phyloP scores from a whole-genome alignment of 225 moss, liverwort and hornwort genomes.

The Physcomitrium patens region DNA sequence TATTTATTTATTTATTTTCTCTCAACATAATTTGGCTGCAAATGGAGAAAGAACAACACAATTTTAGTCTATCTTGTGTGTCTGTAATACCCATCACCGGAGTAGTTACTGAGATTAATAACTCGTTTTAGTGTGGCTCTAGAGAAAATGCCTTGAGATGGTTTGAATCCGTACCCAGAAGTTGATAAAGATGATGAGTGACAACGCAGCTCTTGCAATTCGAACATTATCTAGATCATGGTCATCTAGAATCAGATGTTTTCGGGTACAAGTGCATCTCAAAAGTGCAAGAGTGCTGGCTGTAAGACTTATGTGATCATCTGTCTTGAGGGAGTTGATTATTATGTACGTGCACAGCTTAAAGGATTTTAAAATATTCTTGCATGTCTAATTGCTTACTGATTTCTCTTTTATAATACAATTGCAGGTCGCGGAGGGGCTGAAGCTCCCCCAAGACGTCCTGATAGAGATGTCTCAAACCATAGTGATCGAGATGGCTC shows the following conservation, averaged over 20 bases:
- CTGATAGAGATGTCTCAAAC: constrained; percentile 39
- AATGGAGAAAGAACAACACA: background rate
- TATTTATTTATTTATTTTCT: background rate
- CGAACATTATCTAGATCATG: constrained; percentile 6
- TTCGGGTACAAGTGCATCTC: background rate
- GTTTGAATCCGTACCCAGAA: too few species aligned
- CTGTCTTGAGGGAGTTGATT: constrained; percentile 8
- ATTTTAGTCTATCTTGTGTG: too few species aligned
- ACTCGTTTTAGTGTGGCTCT: background rate
- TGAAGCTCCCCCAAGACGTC: constrained; percentile 49
- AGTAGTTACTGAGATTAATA: background rate
- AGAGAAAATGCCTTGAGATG: background rate
- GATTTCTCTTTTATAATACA: constrained; percentile 14
- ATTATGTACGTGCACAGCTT: background rate
- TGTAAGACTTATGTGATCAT: background rate
- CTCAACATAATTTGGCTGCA: background rate
- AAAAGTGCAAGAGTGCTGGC: background rate
- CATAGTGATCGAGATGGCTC: constrained; percentile 55
- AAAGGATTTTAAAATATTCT: background rate
- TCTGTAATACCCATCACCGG: background rate
- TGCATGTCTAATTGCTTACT: constrained; percentile 4
- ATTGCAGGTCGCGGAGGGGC: constrained; percentile 50
- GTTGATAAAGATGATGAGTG: constrained; percentile 1
- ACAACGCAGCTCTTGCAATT: constrained; percentile 1
- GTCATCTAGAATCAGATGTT: background rate